These are phyloP conservation scores for Botrytis hyacinthi DNA, from an alignment of 2,329 filamentous ascomycete species.

Conservation along the genomic window DNA sequence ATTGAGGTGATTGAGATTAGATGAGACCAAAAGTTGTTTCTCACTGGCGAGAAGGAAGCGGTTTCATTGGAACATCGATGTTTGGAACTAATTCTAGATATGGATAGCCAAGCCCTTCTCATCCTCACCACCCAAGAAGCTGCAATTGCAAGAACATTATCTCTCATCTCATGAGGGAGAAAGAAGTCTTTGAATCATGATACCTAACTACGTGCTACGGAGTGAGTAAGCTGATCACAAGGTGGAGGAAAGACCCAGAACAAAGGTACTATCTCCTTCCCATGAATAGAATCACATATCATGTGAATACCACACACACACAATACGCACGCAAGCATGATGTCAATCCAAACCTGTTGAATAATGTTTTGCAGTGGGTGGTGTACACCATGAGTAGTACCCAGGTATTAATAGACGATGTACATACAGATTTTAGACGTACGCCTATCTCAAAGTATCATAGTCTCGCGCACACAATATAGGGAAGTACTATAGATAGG, in stretches of 20 bases:
- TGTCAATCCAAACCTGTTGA: constrained; percentile 1
- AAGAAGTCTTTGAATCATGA: neutral
- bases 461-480: neutral
- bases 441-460: neutral
- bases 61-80: neutral
- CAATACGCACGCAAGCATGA: neutral
- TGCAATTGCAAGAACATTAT: neutral
- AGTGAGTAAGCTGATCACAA: neutral
- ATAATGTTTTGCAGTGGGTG: neutral
- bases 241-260: neutral
- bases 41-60: neutral
- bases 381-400: neutral
- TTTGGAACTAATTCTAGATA: neutral
- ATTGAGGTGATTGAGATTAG: neutral
- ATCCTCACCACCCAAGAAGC: neutral
- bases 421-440: neutral
- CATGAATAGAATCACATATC: neutral
- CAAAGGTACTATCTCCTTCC: neutral
- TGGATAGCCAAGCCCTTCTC: neutral
- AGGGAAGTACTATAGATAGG: neutral
- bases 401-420: neutral
- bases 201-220: neutral
- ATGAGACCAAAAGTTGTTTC: neutral
- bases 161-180: neutral
- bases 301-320: neutral